Evolutionary conservation across 2,329 filamentous ascomycete species (phyloP), one percentile per base, ranked within the genome.

Genomic region (Triangularia verruculosa): DNA sequence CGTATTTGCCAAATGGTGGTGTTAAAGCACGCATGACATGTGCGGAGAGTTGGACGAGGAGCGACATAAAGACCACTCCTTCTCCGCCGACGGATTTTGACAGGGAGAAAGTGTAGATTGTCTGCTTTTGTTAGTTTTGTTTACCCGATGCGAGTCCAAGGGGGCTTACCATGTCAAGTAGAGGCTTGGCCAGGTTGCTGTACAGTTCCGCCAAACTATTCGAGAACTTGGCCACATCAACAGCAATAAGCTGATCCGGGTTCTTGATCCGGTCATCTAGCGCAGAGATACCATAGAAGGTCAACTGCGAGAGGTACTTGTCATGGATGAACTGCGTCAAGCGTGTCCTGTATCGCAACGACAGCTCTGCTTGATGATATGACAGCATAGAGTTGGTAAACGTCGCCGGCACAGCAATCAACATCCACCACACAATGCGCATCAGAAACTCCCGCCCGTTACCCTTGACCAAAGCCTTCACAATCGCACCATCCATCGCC

Each of bases 311-410:
- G 13, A 99, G 85, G 76, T 99, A 99, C 75, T 93, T 92, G 75
- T 96, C 91, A 79, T 99, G 95, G 58, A 99, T 95, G 74, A 93
- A 83, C 72, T 95, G 90, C n/a, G 95, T 99, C 32, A 99, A 83
- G 54, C 95, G 88, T 43, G 93, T 94, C 66, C 95, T 89, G 76
- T 99, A 99, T 73, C 94, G 91, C 28, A 99, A 82, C 0, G 94
- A 93, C 52, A 99, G 85, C 75, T 96, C 93, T 73, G 93, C 96
- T 80, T 99, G 95, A 74, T 99, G 95, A 75, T 97, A 98, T 25
- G 93, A 96, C 52, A 98, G 83, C 95, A 99, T 99, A 0, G 93
- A 97, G 77, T 99, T 99, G 47, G 95, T 99, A 75, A 98, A 97
- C 0, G 95, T 98, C 1, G 95, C 95, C 9, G 95, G 95, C 15